Evolutionary conservation across 148 eudicot genomes (phyloP).

Genomic region (Silene conica): DNA sequence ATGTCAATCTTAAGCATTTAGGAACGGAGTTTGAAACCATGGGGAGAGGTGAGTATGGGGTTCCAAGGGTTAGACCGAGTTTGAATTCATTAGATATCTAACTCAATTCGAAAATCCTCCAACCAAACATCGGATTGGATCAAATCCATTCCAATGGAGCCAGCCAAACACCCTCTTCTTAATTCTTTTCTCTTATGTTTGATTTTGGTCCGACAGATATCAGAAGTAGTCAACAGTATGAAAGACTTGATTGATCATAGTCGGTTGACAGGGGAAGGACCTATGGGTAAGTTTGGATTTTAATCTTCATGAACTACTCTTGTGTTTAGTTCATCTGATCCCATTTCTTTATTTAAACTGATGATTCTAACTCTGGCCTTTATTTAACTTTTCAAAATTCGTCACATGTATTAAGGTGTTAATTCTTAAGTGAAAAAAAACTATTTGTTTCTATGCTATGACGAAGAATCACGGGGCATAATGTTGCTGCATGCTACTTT

Average conservation of each 20-base stretch:
- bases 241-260: constrained; percentile 93
- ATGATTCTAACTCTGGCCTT: background rate
- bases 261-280: constrained; percentile 68
- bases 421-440: background rate
- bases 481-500: background rate
- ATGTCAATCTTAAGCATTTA: too few relatives aligned
- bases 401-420: background rate
- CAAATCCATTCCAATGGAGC: too few relatives aligned
- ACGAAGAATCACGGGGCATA: background rate
- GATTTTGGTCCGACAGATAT: constrained; percentile 52
- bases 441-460: background rate
- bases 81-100: too few relatives aligned
- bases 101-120: too few relatives aligned
- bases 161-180: background rate
- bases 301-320: background rate
- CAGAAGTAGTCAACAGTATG: constrained; percentile 97
- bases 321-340: background rate
- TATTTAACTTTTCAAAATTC: background rate
- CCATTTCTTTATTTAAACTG: background rate
- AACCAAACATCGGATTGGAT: too few relatives aligned
- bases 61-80: too few relatives aligned
- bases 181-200: background rate
- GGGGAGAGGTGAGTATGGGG: too few relatives aligned
- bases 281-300: constrained; percentile 66
- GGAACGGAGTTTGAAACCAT: too few relatives aligned